Evolutionary conservation across 2,329 filamentous ascomycete genomes (phyloP).

Genomic region (Furcasterigmium furcatum): DNA sequence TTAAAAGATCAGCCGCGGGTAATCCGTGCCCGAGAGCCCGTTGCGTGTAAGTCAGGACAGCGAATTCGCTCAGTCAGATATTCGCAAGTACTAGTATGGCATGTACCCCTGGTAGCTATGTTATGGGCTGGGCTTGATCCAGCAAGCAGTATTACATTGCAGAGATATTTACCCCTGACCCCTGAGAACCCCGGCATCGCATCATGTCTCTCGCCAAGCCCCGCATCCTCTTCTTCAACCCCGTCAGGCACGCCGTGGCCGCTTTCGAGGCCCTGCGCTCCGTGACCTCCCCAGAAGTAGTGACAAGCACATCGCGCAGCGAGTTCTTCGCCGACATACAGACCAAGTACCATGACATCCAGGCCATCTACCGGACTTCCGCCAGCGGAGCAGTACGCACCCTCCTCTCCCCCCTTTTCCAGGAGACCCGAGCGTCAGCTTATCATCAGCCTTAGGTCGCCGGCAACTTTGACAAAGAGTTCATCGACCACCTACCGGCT

Average conservation of each 20-base stretch:
- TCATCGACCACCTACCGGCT: conserved; percentile 38
- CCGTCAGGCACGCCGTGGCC: conserved; percentile 12
- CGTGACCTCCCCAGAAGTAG: conserved; percentile 11
- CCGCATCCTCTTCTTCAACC: conserved; percentile 16
- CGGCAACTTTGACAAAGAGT: conserved; percentile 37
- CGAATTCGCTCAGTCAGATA: too few relatives aligned
- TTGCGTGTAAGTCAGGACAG: too few relatives aligned
- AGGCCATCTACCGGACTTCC: conserved; percentile 17
- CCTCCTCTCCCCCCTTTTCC: neutral
- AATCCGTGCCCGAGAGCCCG: too few relatives aligned
- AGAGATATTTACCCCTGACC: too few relatives aligned
- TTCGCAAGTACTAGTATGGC: too few relatives aligned
- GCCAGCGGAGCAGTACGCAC: conserved; percentile 14
- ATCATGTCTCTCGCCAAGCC: conserved; percentile 8
- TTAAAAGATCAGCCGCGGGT: too few relatives aligned
- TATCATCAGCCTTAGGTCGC: conserved; percentile 5
- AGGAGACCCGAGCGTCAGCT: too few relatives aligned
- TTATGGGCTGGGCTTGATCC: too few relatives aligned
- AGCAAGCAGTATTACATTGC: too few relatives aligned
- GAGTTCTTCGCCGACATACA: conserved; percentile 15
- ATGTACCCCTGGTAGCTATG: too few relatives aligned
- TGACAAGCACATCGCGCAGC: conserved; percentile 12
- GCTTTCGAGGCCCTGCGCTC: conserved; percentile 10
- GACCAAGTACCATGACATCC: conserved; percentile 13
- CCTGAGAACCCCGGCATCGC: neutral